phyloP scores from a whole-genome alignment of 2,329 filamentous ascomycete species.

The Diplocarpon rosae region DNA sequence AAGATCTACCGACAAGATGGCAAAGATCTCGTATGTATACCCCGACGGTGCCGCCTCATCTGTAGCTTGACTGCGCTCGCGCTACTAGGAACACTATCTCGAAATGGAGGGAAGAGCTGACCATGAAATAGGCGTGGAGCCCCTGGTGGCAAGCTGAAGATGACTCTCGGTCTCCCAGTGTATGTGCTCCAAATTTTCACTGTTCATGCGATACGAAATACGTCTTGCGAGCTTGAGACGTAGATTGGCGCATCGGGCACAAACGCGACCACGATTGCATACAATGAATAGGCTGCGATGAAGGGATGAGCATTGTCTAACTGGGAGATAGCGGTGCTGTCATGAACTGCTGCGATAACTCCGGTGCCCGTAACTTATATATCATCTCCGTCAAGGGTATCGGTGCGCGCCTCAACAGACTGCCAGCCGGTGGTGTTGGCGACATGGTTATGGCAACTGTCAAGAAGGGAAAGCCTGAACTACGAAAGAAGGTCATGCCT shows the following conservation, averaged over 20 bases:
- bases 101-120: neutral
- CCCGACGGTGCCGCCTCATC: slow-evolving; percentile 9
- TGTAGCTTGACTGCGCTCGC: slow-evolving; percentile 4
- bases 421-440: slow-evolving; percentile 93
- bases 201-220: neutral
- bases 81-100: neutral
- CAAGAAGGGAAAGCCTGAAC: slow-evolving; percentile 99
- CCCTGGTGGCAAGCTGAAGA: slow-evolving; percentile 99
- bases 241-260: too few relatives aligned
- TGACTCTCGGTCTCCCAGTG: slow-evolving; percentile 99
- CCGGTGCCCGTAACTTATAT: slow-evolving; percentile 96
- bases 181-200: slow-evolving; percentile 45
- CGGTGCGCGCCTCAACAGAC: slow-evolving; percentile 92
- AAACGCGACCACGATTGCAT: neutral
- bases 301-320: too few relatives aligned
- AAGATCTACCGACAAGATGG: slow-evolving; percentile 43
- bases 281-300: neutral
- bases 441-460: slow-evolving; percentile 99
- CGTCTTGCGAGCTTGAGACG: too few relatives aligned
- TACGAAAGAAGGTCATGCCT: slow-evolving; percentile 99
- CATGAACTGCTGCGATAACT: slow-evolving; percentile 99
- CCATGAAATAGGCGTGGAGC: slow-evolving; percentile 58
- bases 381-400: slow-evolving; percentile 99
- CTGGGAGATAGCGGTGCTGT: slow-evolving; percentile 67
- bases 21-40: slow-evolving; percentile 49